Evolutionary conservation across 345 rosid species (phyloP), one percentile per base, ranked within the genome.

Genomic region (Trapa bicornis): DNA sequence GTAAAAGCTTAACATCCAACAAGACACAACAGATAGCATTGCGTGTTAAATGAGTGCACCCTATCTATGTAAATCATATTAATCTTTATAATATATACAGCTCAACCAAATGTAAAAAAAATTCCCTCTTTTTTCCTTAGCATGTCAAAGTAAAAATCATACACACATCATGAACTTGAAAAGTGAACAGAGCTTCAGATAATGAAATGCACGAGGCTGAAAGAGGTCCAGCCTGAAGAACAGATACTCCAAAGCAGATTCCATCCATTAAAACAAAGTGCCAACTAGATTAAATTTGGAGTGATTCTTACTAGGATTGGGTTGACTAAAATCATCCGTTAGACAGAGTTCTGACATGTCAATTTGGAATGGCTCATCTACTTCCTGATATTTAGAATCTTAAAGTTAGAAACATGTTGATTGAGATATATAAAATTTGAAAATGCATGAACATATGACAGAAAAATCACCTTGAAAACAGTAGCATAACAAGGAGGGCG

Each of bases 401-500:
- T 37, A 45, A 60, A 67, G 50, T 56, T 56, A 58, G 65, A 42
- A 42, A 6, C 35, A 57, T 38, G 3, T 38, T 48, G 54, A 17
- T 1, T 2, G 32, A 36, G 29, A 22, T 6, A 62, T 38, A 62
- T 36, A n/a, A 35, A 22, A 47, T 2, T 13, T 14, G 15, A 45
- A 17, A 11, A n/a, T 35, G 11, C 62, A 38, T 35, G 41, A 36
- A 65, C 29, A 63, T 60, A 36, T 63, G 67, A 64, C 47, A 63
- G 75, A 17, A 47, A 22, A 14, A 14, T 66, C 69, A 87, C 99
- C 91, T 85, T 94, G 72, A 94, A 91, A 68, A 91, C 83, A 73
- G 96, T 87, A 74, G 96, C 97, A 77, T 68, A 80, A 71, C 96
- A 94, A 72, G 97, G 97, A 29, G 83, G 83, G 50, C 93, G 96